Conservation (phyloP, 164 flowering plant species). For the Stephania japonica region DNA sequence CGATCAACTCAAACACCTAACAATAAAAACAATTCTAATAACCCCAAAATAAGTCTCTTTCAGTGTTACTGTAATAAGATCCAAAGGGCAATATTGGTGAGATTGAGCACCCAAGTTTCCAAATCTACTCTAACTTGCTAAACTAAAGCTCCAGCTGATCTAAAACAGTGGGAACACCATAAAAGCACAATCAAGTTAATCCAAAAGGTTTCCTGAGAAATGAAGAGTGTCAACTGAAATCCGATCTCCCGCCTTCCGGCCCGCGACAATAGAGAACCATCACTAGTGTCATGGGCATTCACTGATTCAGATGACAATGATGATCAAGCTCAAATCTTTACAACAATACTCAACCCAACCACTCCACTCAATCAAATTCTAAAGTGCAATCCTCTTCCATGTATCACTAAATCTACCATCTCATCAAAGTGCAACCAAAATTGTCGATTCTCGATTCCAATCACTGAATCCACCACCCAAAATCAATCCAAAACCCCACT, state of each 20-base stretch:
- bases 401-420: constrained; percentile 13
- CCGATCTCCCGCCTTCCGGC: constrained; percentile 21
- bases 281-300: constrained; percentile 28
- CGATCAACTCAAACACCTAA: constrained; percentile 16
- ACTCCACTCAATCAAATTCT: constrained; percentile 10
- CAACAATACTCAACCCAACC: background rate
- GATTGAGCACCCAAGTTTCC: background rate
- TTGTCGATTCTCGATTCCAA: constrained; percentile 14
- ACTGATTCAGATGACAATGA: constrained; percentile 9
- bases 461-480: constrained; percentile 17
- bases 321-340: background rate
- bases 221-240: constrained; percentile 20
- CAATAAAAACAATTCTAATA: background rate
- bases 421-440: constrained; percentile 6
- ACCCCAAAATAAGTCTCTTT: constrained; percentile 3
- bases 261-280: constrained; percentile 22
- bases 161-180: background rate
- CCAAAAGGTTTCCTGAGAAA: constrained; percentile 32
- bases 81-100: background rate
- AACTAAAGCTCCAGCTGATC: background rate
- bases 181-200: constrained; percentile 21
- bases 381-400: constrained; percentile 55
- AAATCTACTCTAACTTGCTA: constrained; percentile 6
- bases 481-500: background rate
- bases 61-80: background rate